Evolutionary conservation across 768 basidiomycete genomes (phyloP), one percentile per base, ranked within the genome.

Genomic region (Tulasnella sp.): DNA sequence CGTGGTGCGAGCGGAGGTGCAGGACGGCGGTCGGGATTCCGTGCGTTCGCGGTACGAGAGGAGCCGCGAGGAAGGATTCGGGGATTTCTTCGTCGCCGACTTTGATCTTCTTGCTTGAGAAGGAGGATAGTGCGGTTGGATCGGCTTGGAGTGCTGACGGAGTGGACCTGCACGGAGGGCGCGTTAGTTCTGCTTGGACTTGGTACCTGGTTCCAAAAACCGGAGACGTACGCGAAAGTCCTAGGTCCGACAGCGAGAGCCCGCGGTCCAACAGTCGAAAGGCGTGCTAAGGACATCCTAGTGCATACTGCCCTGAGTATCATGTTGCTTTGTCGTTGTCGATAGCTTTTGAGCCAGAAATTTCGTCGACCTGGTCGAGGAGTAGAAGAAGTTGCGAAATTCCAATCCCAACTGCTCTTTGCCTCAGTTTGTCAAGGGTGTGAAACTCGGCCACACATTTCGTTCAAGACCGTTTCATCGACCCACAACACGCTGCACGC

Each of bases 1-100:
- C 84, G 80, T 89, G 85, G 84, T 96, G 89, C 1, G 94, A 89
- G 70, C 93, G 91, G 82, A 98, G 88, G 80, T 95, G 93, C 77
- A 99, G 85, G 70, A 86, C 86, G 2, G 94, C 95, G 79, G 90
- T 92, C 72, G 96, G 94, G 74, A 93, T 86, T 76, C 84, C 83
- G 84, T 93, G 88, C 12, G 89, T 78, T 45, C 17, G 67, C 7
- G 77, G 77, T 14, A 58, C 68, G 38, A 78, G 40, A 11, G 34
- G 68, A 2, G 77, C 38, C 14, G 34, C 39, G 25, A 68, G 58
- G 71, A 78, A 75, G 49, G 77, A 67, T 22, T 37, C 37, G 7
- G 77, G 77, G 31, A 54, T 74, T 29, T 52, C 39, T 39, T 58
- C 54, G 54, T 29, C 25, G 54, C n/a, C 54, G 54, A 58, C 11